phyloP scores from a whole-genome alignment of 2,329 filamentous ascomycete species.

The Aspergillus glaucus region DNA sequence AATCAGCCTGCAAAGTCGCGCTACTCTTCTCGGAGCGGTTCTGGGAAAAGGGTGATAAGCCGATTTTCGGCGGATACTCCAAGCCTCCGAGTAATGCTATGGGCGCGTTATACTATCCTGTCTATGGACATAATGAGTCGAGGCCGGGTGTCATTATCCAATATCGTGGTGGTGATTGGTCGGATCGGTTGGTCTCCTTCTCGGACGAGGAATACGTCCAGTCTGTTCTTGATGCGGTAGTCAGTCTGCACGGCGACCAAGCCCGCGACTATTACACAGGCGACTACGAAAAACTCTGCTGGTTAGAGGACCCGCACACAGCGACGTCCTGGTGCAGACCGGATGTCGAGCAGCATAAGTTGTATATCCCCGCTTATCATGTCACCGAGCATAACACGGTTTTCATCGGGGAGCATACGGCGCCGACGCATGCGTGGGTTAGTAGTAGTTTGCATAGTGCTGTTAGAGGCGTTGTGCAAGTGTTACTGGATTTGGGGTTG shows the following conservation, averaged over 20 bases:
- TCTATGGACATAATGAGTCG: slow-evolving; percentile 26
- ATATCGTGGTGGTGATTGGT: slow-evolving; percentile 26
- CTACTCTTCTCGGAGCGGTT: slow-evolving; percentile 27
- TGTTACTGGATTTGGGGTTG: slow-evolving; percentile 50
- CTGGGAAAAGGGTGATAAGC: slow-evolving; percentile 26
- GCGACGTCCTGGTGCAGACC: slow-evolving; percentile 26
- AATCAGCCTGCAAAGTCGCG: slow-evolving; percentile 28
- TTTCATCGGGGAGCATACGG: slow-evolving; percentile 32
- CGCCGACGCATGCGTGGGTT: slow-evolving; percentile 31
- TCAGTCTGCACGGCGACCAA: slow-evolving; percentile 22
- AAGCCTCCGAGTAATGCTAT: slow-evolving; percentile 18
- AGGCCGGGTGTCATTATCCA: slow-evolving; percentile 27
- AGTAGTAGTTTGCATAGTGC: slow-evolving; percentile 25
- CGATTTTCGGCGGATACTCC: slow-evolving; percentile 27
- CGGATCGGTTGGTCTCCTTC: slow-evolving; percentile 25
- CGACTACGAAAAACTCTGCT: slow-evolving; percentile 28
- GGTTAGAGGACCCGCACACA: slow-evolving; percentile 24
- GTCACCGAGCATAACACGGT: slow-evolving; percentile 29
- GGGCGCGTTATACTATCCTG: slow-evolving; percentile 27
- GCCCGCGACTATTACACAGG: slow-evolving; percentile 25
- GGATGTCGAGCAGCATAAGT: slow-evolving; percentile 25
- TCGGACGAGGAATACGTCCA: slow-evolving; percentile 22
- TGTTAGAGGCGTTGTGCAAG: slow-evolving; percentile 23
- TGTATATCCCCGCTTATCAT: slow-evolving; percentile 30
- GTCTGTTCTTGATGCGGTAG: slow-evolving; percentile 22